A percentile compares a stretch with the other conserved stretches of the same genome.
Conservation (phyloP, 2,329 filamentous ascomycete species). For the Sarocladium oryzae region DNA sequence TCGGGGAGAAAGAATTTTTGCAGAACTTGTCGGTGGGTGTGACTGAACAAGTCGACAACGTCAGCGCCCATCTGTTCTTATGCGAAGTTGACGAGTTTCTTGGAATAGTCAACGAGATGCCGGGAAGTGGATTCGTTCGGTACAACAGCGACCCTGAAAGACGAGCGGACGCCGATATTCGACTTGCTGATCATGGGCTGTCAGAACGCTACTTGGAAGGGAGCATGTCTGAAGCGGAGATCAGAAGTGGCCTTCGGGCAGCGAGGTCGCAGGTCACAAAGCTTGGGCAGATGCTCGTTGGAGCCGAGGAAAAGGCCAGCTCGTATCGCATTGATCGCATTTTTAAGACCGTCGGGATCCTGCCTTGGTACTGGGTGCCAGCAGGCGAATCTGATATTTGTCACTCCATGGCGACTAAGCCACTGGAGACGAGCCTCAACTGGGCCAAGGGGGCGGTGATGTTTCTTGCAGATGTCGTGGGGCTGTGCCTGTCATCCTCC, state of each 20-base stretch:
- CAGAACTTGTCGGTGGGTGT: neutral
- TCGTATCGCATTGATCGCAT: slow-evolving; percentile 17
- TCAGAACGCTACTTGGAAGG: neutral
- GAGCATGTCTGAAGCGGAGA: neutral
- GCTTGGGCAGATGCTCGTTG: slow-evolving; percentile 14
- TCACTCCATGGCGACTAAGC: slow-evolving; percentile 15
- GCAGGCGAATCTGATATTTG: slow-evolving; percentile 14
- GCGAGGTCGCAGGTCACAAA: neutral
- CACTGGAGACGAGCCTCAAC: slow-evolving; percentile 10
- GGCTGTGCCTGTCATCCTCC: slow-evolving; percentile 12
- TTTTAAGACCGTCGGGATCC: slow-evolving; percentile 15
- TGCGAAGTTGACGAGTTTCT: slow-evolving; percentile 20
- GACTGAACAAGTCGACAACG: slow-evolving; percentile 16
- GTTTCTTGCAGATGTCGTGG: slow-evolving; percentile 13
- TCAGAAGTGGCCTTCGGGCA: neutral
- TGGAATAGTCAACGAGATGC: neutral
- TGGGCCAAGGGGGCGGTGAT: slow-evolving; percentile 11
- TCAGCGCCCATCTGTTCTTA: slow-evolving; percentile 17
- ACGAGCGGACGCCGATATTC: neutral
- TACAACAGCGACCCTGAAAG: neutral
- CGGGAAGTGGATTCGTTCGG: neutral
- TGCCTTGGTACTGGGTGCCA: slow-evolving; percentile 20
- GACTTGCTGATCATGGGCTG: neutral
- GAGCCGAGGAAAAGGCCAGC: slow-evolving; percentile 6
- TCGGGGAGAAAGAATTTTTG: slow-evolving; percentile 15